Evolutionary conservation across 345 rosid genomes (phyloP).

Genomic region (Salix arbutifolia): DNA sequence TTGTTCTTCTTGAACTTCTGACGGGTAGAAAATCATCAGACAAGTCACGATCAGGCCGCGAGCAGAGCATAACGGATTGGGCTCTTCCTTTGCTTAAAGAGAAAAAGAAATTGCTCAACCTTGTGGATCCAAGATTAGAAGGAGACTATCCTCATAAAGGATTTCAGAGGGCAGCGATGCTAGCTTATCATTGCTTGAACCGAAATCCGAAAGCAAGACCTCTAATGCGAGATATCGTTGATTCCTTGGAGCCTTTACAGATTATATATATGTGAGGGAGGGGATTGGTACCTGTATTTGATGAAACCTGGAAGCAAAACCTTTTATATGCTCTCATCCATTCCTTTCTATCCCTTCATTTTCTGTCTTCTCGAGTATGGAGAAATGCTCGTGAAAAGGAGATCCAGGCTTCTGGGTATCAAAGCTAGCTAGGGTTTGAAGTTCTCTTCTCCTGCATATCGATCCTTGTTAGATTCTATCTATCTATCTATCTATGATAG

Average conservation of each 20-base stretch:
- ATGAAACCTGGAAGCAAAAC: no score
- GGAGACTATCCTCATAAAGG: conserved; percentile 76
- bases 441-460: neutral
- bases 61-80: conserved; percentile 90
- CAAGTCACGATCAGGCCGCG: conserved; percentile 76
- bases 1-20: conserved; percentile 30
- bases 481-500: no score
- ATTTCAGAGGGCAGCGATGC: conserved; percentile 85
- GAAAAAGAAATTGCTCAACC: conserved; percentile 72
- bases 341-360: neutral
- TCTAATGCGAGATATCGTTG: conserved; percentile 94
- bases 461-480: neutral
- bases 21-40: conserved; percentile 85
- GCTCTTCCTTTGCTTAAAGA: conserved; percentile 83
- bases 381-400: neutral
- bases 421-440: neutral
- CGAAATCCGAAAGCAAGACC: conserved; percentile 93
- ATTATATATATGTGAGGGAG: no score
- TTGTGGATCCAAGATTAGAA: conserved; percentile 68
- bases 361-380: neutral
- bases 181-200: conserved; percentile 94
- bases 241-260: conserved; percentile 84
- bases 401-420: neutral
- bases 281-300: no score
- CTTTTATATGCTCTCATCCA: neutral